These are phyloP conservation scores for Pachysandra terminalis DNA, from an alignment of 164 flowering plant genomes.

Conservation along the genomic window DNA sequence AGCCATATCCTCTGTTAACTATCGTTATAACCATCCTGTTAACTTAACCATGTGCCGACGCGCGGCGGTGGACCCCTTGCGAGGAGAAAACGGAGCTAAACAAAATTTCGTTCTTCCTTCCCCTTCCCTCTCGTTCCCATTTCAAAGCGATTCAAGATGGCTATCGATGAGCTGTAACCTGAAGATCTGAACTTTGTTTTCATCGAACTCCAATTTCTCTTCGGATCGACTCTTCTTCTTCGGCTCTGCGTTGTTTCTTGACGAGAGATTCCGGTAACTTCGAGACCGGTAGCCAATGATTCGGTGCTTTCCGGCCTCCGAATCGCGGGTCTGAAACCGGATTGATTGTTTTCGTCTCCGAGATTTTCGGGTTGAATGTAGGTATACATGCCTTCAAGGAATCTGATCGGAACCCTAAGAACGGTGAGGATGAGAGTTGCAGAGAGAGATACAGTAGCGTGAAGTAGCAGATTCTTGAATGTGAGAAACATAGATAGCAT, in stretches of 20 bases:
- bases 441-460: constrained; percentile 38
- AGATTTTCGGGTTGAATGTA: constrained; percentile 86
- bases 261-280: constrained; percentile 23
- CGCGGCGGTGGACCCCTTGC: no score
- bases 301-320: constrained; percentile 73
- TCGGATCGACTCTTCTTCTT: no score
- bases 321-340: constrained; percentile 63
- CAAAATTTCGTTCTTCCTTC: no score
- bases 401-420: constrained; percentile 50
- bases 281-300: constrained; percentile 18
- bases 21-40: no score
- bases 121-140: no score
- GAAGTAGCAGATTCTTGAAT: constrained; percentile 44
- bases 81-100: no score
- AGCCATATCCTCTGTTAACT: no score
- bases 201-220: no score
- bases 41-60: no score
- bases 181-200: constrained; percentile 93
- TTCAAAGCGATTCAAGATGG: constrained; percentile 55
- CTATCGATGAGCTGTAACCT: constrained; percentile 61
- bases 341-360: constrained; percentile 19
- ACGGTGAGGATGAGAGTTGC: constrained; percentile 44
- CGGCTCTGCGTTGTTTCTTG: constrained; percentile 19
- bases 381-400: constrained; percentile 68
- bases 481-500: constrained; percentile 9